Conservation (phyloP, 2,329 filamentous ascomycete genomes). For the Pseudocercospora cruenta region DNA sequence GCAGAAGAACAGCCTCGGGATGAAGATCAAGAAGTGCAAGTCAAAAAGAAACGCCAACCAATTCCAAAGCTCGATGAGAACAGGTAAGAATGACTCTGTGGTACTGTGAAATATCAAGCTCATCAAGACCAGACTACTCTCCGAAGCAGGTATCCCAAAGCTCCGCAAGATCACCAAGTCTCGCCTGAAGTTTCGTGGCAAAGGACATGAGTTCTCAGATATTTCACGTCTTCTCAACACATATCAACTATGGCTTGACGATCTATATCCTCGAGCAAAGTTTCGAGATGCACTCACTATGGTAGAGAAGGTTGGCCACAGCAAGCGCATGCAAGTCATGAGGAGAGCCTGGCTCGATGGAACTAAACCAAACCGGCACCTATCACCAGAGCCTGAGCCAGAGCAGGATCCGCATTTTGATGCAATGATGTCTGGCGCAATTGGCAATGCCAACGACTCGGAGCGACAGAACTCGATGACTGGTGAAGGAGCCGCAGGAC, state of each 20-base stretch:
- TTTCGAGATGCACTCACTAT: constrained; percentile 88
- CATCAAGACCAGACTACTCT: constrained; percentile 67
- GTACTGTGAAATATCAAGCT: not conserved
- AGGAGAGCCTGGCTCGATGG: constrained; percentile 85
- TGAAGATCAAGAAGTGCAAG: constrained; percentile 82
- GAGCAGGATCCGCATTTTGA: not conserved
- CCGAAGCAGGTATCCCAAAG: constrained; percentile 79
- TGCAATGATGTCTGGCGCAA: constrained; percentile 25
- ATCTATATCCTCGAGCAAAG: constrained; percentile 90
- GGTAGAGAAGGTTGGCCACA: constrained; percentile 91
- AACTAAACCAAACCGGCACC: constrained; percentile 55
- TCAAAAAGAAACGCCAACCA: constrained; percentile 76
- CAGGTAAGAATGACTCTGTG: constrained; percentile 53
- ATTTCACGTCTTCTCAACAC: constrained; percentile 79
- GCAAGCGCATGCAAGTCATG: constrained; percentile 73
- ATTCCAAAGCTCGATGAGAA: constrained; percentile 85
- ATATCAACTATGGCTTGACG: constrained; percentile 96
- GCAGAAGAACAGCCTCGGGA: constrained; percentile 53
- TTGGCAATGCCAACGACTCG: constrained; percentile 9
- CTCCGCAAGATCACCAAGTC: constrained; percentile 71
- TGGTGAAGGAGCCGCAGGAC: constrained; percentile 9
- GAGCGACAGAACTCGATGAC: constrained; percentile 12
- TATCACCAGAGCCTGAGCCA: constrained; percentile 15
- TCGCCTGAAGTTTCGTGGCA: constrained; percentile 80
- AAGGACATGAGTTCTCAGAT: constrained; percentile 94